phyloP scores from a whole-genome alignment of 106 monocot species.

The Acorus calamus region DNA sequence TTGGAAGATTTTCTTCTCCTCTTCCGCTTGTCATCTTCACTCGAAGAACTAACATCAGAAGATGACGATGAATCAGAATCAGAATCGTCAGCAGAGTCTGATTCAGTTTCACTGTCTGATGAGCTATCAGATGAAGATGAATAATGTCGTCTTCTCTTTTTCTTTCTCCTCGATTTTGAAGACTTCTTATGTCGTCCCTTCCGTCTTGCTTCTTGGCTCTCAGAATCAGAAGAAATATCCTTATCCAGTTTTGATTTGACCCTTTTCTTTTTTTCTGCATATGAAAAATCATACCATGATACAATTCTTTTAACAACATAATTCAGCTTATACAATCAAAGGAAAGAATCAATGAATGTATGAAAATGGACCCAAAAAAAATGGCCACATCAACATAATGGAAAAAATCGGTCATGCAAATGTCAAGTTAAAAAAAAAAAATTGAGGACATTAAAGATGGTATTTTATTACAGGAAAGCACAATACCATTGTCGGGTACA shows the following conservation, averaged over 20 bases:
- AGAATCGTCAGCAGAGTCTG: constrained; percentile 53
- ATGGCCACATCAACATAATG: no score
- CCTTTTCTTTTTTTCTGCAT: constrained; percentile 62
- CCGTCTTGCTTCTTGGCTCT: constrained; percentile 22
- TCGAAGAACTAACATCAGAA: constrained; percentile 72
- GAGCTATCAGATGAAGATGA: constrained; percentile 60
- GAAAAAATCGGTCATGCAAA: no score
- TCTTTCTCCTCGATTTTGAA: constrained; percentile 61
- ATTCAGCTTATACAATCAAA: background rate
- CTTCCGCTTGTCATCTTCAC: constrained; percentile 50
- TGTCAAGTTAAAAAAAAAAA: no score
- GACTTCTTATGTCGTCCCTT: constrained; percentile 53
- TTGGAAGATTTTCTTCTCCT: constrained; percentile 48
- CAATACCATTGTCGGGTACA: constrained; percentile 27
- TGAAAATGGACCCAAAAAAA: no score
- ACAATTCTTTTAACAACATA: no score
- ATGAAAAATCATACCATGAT: background rate
- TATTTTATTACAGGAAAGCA: background rate
- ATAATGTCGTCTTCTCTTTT: constrained; percentile 60
- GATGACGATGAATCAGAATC: constrained; percentile 53
- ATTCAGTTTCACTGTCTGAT: constrained; percentile 61
- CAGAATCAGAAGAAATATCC: constrained; percentile 31
- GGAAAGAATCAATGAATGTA: background rate
- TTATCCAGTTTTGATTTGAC: constrained; percentile 37
- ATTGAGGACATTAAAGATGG: no score